A percentile compares a stretch with the other conserved stretches of the same genome.
Conservation (phyloP, 371 early-diverging fungal species). For the Encephalitozoon intestinalis region DNA sequence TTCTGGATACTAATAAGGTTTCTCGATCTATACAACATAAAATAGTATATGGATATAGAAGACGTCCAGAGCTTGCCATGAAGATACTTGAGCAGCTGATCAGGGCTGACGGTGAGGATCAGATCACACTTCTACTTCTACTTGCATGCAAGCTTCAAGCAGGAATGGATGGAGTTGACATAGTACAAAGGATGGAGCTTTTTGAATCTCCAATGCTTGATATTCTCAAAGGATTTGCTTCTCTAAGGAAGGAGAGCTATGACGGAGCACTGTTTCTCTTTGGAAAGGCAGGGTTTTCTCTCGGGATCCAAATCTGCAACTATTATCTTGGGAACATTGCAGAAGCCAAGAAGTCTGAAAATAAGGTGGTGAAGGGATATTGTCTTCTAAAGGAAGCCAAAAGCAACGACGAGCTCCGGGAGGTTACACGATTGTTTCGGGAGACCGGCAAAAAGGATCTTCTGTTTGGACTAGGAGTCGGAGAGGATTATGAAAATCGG, state of each 20-base stretch:
- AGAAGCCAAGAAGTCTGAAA: neutral
- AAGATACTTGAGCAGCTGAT: neutral
- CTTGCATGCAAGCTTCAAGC: conserved; percentile 8
- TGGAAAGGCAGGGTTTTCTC: conserved; percentile 16
- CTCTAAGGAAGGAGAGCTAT: conserved; percentile 13
- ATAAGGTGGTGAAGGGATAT: conserved; percentile 3
- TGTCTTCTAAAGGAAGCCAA: conserved; percentile 9
- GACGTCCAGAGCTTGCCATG: neutral
- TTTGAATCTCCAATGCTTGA: conserved; percentile 8
- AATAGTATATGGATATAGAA: conserved; percentile 14
- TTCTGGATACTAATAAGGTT: neutral
- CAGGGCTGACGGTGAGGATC: neutral
- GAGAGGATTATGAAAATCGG: neutral
- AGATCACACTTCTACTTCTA: neutral
- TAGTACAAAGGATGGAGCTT: neutral
- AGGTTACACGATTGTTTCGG: neutral
- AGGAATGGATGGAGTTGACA: neutral
- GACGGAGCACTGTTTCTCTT: conserved; percentile 31
- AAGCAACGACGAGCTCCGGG: neutral
- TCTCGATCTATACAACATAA: neutral
- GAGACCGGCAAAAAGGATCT: neutral
- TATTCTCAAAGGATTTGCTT: conserved; percentile 34
- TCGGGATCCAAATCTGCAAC: conserved; percentile 40
- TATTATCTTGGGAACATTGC: neutral
- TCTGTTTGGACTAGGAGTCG: conserved; percentile 18